Evolutionary conservation across 129 eudicot genomes (phyloP), one percentile per base, ranked within the genome.

Genomic region (Heracleum sosnowskyi): DNA sequence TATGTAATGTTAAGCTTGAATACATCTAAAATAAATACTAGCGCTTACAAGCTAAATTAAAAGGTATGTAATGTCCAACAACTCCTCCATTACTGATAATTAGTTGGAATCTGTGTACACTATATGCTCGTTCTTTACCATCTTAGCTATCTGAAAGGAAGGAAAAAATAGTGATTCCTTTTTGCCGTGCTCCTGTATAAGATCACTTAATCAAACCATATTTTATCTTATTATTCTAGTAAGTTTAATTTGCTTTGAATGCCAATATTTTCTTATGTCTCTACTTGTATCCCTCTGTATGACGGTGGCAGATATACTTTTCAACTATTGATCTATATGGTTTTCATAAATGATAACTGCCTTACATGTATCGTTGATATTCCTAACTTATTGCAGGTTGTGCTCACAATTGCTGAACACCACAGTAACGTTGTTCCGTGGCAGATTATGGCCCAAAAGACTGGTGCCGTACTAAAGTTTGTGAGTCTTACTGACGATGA

Each of bases 381-480:
- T 70, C 72, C 3, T 24, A 17, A 26, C 28, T 17, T 22, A 45
- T 78, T 86, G 84, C 97, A 96, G 99, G 81, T 96, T 73, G 55
- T 96, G 57, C 84, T 88, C 60, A 90, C 97, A 36, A 83, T 96
- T 80, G 97, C 97, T 69, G 99, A 96, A 85, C 97, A 96, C 85
- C 99, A 96, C 82, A 96, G 99, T 86, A 88, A 91, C 34, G 85
- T 96, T 85, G 99, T 96, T 80, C 99, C 99, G 28, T 96, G 99
- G 99, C 99, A 96, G 91, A 40, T 96, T 80, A 86, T 96, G 12
- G 88, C 96, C 73, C 95, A 96, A 78, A 92, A 86, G 82, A 92
- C 97, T 51, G 97, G 97, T 64, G 97, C 96, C 20, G 76, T 84
- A 64, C 82, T 92, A 72, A 89, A 86, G 81, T 96, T 81, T 85